Conservation (phyloP, 2,329 filamentous ascomycete genomes). For the Plectosphaerella cucumerina region DNA sequence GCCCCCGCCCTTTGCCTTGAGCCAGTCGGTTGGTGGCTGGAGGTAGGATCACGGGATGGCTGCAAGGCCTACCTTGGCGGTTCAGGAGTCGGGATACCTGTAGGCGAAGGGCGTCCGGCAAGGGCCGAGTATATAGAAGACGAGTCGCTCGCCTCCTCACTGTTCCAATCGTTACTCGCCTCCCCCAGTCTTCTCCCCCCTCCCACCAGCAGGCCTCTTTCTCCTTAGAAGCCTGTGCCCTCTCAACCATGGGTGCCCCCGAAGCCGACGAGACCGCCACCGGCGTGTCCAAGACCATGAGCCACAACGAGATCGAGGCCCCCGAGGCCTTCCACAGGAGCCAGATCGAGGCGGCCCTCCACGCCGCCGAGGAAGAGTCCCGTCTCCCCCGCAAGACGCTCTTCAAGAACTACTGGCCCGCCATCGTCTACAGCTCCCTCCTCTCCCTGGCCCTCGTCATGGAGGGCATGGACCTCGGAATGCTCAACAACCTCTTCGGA, state of each 20-base stretch:
- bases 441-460: background rate
- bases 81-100: background rate
- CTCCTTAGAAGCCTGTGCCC: background rate
- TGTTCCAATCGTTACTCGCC: background rate
- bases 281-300: background rate
- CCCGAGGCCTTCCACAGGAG: background rate
- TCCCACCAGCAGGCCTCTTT: background rate
- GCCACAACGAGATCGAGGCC: background rate
- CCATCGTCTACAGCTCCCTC: background rate
- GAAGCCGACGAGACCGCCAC: background rate
- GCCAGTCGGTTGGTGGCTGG: background rate
- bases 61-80: background rate
- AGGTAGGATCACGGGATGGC: background rate
- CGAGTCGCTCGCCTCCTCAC: background rate
- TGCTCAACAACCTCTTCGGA: background rate
- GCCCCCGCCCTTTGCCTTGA: background rate
- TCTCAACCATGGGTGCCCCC: background rate
- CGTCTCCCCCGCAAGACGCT: background rate
- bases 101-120: background rate
- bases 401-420: constrained; percentile 1
- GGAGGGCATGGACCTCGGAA: constrained; percentile 2
- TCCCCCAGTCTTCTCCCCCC: background rate
- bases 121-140: background rate
- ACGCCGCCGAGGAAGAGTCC: background rate
- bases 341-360: background rate